These are phyloP conservation scores for Ophiostoma triangulosporum DNA, from an alignment of 2,329 filamentous ascomycete genomes.

Conservation along the genomic window DNA sequence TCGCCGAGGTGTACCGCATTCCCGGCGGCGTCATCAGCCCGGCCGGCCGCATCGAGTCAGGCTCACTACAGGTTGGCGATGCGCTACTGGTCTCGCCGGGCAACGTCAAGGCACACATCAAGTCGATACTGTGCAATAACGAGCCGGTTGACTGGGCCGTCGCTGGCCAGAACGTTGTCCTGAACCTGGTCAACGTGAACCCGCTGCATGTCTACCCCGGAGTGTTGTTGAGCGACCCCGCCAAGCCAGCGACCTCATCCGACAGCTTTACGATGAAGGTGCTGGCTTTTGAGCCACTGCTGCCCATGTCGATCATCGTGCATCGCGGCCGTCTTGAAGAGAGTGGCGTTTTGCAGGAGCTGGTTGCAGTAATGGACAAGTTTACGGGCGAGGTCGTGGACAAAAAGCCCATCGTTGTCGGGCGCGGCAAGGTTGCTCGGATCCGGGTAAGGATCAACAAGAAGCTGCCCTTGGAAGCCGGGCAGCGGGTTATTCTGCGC, in stretches of 20 bases:
- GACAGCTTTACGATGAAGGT: slow-evolving; percentile 71
- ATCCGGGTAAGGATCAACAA: slow-evolving; percentile 61
- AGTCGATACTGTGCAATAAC: slow-evolving; percentile 61
- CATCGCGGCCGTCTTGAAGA: slow-evolving; percentile 74
- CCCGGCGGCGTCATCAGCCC: slow-evolving; percentile 72
- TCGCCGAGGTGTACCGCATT: slow-evolving; percentile 76
- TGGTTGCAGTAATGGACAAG: slow-evolving; percentile 69
- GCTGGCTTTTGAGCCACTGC: slow-evolving; percentile 76
- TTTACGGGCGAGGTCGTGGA: too few relatives aligned
- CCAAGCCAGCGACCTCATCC: slow-evolving; percentile 53
- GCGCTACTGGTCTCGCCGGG: slow-evolving; percentile 66
- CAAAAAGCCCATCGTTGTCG: slow-evolving; percentile 71
- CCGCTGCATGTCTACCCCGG: slow-evolving; percentile 68
- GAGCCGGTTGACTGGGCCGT: slow-evolving; percentile 33
- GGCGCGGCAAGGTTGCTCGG: slow-evolving; percentile 63
- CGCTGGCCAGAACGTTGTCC: slow-evolving; percentile 72
- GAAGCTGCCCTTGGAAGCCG: slow-evolving; percentile 67
- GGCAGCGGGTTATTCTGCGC: slow-evolving; percentile 67
- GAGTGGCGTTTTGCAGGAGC: slow-evolving; percentile 56
- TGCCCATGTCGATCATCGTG: slow-evolving; percentile 80
- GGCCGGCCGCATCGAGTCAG: slow-evolving; percentile 73
- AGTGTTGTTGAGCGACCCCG: slow-evolving; percentile 68
- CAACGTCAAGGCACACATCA: slow-evolving; percentile 67
- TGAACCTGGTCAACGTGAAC: slow-evolving; percentile 81
- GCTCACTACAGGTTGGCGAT: slow-evolving; percentile 75